Evolutionary conservation across 495 filamentous ascomycete species (phyloP).

Genomic region (Wilcoxina mikolae): DNA sequence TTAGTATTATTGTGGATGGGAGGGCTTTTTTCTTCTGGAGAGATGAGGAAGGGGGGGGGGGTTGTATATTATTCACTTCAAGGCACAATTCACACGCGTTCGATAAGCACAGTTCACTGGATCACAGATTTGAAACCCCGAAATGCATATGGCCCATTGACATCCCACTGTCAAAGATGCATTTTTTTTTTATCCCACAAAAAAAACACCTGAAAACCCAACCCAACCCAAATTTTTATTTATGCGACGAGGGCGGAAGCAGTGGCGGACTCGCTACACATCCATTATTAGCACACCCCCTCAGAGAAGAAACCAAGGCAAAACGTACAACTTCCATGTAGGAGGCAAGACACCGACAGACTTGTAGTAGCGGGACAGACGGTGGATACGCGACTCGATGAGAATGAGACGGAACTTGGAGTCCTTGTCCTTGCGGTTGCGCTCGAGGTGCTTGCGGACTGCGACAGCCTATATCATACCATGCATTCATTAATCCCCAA

Average conservation of each 20-base stretch:
- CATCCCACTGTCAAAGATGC: too few relatives aligned
- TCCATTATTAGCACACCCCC: neutral
- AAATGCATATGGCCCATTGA: too few relatives aligned
- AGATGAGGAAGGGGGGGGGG: too few relatives aligned
- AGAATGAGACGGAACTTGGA: conserved; percentile 99
- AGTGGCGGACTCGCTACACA: conserved; percentile 35
- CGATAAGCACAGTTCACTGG: too few relatives aligned
- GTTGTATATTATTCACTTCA: too few relatives aligned
- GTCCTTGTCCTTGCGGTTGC: conserved; percentile 99
- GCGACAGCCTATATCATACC: conserved; percentile 71
- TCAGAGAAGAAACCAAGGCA: neutral
- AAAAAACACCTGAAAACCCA: conserved; percentile 2
- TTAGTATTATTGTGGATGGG: too few relatives aligned
- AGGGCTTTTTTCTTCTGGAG: too few relatives aligned
- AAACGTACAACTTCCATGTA: conserved; percentile 75
- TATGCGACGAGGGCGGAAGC: conserved; percentile 35
- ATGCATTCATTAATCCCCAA: conserved; percentile 6
- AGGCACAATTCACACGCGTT: too few relatives aligned
- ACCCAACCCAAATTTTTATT: conserved; percentile 5
- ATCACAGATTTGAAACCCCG: too few relatives aligned
- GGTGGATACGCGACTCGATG: conserved; percentile 93
- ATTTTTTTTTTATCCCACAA: neutral
- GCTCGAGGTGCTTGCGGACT: conserved; percentile 99
- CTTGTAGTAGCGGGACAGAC: conserved; percentile 66
- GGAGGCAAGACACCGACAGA: conserved; percentile 94